Conservation (phyloP, 768 basidiomycete genomes). For the Termitomyces sp. region DNA sequence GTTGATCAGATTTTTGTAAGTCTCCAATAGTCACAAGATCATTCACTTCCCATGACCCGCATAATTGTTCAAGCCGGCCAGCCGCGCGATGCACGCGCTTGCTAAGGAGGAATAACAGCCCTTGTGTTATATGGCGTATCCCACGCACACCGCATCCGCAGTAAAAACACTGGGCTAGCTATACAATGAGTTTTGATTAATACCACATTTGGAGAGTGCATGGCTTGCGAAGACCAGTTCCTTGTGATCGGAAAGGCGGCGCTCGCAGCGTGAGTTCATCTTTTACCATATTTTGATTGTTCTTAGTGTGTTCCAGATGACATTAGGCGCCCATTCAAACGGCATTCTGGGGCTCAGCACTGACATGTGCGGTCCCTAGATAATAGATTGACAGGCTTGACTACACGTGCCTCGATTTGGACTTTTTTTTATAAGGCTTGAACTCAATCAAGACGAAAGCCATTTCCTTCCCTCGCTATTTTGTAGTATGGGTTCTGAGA, state of each 20-base stretch:
- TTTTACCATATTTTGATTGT: background rate
- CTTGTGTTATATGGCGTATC: background rate
- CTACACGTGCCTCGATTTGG: background rate
- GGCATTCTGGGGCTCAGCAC: background rate
- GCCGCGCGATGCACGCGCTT: background rate
- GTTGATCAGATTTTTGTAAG: background rate
- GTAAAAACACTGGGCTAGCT: background rate
- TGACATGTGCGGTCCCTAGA: background rate
- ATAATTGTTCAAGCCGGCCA: background rate
- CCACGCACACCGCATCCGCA: background rate
- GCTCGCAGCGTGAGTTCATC: background rate
- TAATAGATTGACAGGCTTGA: background rate
- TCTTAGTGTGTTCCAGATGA: background rate
- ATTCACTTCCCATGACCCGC: background rate
- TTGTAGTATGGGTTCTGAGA: background rate
- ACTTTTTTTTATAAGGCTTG: background rate
- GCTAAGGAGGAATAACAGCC: background rate
- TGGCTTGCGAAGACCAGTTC: background rate
- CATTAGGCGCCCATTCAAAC: background rate
- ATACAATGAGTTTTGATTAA: background rate
- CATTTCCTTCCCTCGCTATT: background rate
- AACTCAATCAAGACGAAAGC: background rate
- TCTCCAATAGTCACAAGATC: background rate
- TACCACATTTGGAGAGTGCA: slow-evolving; percentile 1
- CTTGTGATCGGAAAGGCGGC: background rate